These are phyloP conservation scores for Bipolaris bicolor DNA, from an alignment of 2,329 filamentous ascomycete genomes.

Conservation along the genomic window DNA sequence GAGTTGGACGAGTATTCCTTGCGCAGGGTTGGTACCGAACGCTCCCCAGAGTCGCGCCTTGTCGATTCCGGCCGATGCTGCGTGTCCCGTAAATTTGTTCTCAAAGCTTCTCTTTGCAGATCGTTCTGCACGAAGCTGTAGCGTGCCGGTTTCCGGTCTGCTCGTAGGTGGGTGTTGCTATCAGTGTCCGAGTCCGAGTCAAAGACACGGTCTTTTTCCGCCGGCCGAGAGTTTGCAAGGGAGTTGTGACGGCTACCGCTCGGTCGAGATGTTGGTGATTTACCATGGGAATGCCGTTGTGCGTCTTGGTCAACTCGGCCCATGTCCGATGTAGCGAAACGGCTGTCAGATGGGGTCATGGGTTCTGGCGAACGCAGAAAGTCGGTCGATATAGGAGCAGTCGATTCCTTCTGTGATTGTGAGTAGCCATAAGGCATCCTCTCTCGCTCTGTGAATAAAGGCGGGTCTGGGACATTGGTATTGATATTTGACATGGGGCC, in stretches of 20 bases:
- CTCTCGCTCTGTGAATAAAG: constrained; percentile 50
- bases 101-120: constrained; percentile 42
- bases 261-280: constrained; percentile 37
- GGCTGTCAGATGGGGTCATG: constrained; percentile 48
- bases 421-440: constrained; percentile 56
- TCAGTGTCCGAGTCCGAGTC: constrained; percentile 42
- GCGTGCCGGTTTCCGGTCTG: constrained; percentile 43
- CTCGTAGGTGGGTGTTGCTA: constrained; percentile 34
- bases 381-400: constrained; percentile 47
- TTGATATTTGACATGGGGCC: constrained; percentile 44
- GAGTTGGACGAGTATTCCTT: constrained; percentile 32
- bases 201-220: constrained; percentile 36
- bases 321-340: constrained; percentile 35
- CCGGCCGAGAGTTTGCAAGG: constrained; percentile 21
- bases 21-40: constrained; percentile 20
- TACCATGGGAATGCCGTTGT: constrained; percentile 30
- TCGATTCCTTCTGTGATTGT: constrained; percentile 43
- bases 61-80: constrained; percentile 24
- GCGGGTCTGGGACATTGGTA: constrained; percentile 46
- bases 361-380: constrained; percentile 58
- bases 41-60: constrained; percentile 25
- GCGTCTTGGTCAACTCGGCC: constrained; percentile 20
- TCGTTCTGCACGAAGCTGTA: constrained; percentile 51
- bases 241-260: constrained; percentile 36
- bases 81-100: constrained; percentile 33